Evolutionary conservation across 768 basidiomycete species (phyloP).

Genomic region (Mycena amicta): DNA sequence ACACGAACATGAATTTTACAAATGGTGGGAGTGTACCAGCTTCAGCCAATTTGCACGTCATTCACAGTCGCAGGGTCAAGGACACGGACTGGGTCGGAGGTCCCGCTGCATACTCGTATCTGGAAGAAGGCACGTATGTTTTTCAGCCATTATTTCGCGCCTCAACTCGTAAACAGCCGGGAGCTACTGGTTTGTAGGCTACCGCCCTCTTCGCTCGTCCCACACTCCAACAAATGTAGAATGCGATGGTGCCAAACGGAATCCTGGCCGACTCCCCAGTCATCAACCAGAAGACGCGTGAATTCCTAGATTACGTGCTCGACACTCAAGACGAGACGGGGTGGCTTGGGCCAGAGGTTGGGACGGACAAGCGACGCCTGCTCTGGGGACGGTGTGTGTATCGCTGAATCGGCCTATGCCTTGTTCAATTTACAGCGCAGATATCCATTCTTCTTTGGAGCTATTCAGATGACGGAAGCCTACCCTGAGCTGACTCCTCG

Average conservation of each 20-base stretch:
- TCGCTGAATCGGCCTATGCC: not conserved
- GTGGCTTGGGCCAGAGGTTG: constrained; percentile 59
- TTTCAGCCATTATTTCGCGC: not conserved
- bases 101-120: constrained; percentile 40
- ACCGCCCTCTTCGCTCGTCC: not conserved
- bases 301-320: constrained; percentile 53
- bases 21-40: constrained; percentile 34
- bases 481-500: constrained; percentile 43
- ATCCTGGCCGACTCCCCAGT: constrained; percentile 46
- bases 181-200: constrained; percentile 59
- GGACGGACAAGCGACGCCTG: constrained; percentile 52
- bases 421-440: constrained; percentile 25
- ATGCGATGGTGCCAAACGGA: constrained; percentile 57
- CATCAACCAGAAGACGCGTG: constrained; percentile 48
- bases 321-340: constrained; percentile 54
- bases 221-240: constrained; percentile 31
- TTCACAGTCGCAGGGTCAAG: constrained; percentile 30
- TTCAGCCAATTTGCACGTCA: not conserved
- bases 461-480: constrained; percentile 57
- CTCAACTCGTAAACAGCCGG: constrained; percentile 38
- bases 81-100: constrained; percentile 50
- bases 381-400: constrained; percentile 54
- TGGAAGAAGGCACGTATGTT: constrained; percentile 42
- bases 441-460: constrained; percentile 61
- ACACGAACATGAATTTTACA: constrained; percentile 47